A percentile compares a stretch with the other conserved stretches of the same genome.
phyloP scores from a whole-genome alignment of 23 red algal species.

The Gracilaria gracilis region DNA sequence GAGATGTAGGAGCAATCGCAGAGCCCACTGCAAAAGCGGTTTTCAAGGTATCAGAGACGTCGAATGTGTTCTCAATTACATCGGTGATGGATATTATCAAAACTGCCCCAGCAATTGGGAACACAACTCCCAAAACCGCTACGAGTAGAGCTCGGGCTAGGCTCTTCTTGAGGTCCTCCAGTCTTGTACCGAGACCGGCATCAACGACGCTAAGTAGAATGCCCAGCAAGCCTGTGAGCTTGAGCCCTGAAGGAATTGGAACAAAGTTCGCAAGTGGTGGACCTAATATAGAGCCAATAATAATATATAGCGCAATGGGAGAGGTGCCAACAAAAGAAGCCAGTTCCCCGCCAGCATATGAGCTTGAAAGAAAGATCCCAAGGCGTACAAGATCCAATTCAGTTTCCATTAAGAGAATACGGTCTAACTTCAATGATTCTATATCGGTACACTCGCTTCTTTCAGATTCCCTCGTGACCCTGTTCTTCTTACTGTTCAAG shows the following conservation, averaged over 20 bases:
- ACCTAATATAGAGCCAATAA: constrained; percentile 37
- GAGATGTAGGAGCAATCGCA: constrained; percentile 72
- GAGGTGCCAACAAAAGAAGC: constrained; percentile 24
- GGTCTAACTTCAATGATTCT: not conserved
- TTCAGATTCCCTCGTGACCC: too few relatives aligned
- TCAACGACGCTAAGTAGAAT: constrained; percentile 50
- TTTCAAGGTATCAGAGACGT: constrained; percentile 15
- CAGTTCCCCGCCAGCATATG: constrained; percentile 8
- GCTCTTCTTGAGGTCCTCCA: constrained; percentile 15
- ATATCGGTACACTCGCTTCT: not conserved
- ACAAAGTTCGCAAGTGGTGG: constrained; percentile 57
- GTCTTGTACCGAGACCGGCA: constrained; percentile 52
- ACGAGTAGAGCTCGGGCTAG: constrained; percentile 42
- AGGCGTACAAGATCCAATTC: constrained; percentile 64
- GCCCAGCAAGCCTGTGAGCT: constrained; percentile 65
- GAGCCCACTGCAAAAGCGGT: constrained; percentile 55
- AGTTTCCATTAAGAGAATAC: not conserved
- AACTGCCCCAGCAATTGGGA: constrained; percentile 48
- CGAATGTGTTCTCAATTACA: constrained; percentile 23
- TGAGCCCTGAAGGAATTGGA: constrained; percentile 27
- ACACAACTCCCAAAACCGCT: constrained; percentile 59
- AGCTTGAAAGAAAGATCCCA: constrained; percentile 37
- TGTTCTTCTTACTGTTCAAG: too few relatives aligned
- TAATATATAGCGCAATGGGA: constrained; percentile 48
- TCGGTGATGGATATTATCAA: constrained; percentile 17